These are phyloP conservation scores for Penicillium decumbens DNA, from an alignment of 2,329 filamentous ascomycete genomes.

Conservation along the genomic window DNA sequence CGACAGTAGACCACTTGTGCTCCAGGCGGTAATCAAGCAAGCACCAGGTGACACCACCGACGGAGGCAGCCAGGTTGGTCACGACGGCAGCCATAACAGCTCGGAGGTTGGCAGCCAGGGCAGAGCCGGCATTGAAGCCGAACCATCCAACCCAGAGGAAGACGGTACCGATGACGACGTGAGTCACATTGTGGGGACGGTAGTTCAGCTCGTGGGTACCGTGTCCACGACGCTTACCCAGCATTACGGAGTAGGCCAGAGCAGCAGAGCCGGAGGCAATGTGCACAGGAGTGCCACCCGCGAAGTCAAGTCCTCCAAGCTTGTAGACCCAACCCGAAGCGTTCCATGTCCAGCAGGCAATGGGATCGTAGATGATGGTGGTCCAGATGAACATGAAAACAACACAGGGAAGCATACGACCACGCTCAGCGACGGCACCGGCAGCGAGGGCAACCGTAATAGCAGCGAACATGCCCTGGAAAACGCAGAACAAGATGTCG, in stretches of 20 bases:
- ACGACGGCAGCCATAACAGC: constrained; percentile 82
- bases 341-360: constrained; percentile 96
- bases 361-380: constrained; percentile 84
- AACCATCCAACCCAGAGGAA: constrained; percentile 97
- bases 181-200: constrained; percentile 86
- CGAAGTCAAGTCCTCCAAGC: constrained; percentile 81
- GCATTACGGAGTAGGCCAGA: constrained; percentile 84
- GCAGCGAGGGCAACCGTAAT: constrained; percentile 83
- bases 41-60: constrained; percentile 85
- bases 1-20: constrained; percentile 86
- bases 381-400: constrained; percentile 93
- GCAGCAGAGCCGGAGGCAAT: constrained; percentile 79
- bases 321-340: constrained; percentile 71
- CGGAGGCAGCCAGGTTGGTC: constrained; percentile 77
- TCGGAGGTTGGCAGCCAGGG: constrained; percentile 73
- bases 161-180: constrained; percentile 86
- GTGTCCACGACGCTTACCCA: constrained; percentile 79
- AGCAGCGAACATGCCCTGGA: constrained; percentile 58
- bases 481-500: constrained; percentile 78
- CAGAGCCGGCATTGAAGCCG: constrained; percentile 86
- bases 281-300: constrained; percentile 85
- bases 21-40: constrained; percentile 83
- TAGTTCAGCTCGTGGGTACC: constrained; percentile 87
- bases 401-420: constrained; percentile 80
- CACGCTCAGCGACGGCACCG: constrained; percentile 79